Percentiles rank a stretch among this genome's conserved stretches.
Conservation (phyloP, 768 basidiomycete genomes). For the Kwoniella shandongensis region DNA sequence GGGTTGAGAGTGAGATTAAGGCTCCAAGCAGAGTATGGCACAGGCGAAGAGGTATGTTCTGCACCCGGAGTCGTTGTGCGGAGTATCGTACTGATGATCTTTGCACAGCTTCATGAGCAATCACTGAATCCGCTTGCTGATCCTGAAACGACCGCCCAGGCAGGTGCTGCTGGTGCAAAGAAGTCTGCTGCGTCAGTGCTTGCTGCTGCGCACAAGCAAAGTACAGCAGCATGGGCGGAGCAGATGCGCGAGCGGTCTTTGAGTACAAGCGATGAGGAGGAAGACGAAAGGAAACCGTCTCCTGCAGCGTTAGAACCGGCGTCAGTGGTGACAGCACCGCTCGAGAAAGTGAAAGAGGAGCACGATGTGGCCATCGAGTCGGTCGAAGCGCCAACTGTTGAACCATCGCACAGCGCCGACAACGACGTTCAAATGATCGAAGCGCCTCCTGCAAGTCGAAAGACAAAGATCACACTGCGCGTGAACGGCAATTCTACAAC, state of each 20-base stretch:
- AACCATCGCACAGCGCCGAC: no score
- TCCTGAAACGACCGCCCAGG: neutral
- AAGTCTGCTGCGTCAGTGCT: conserved; percentile 18
- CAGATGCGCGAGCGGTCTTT: conserved; percentile 4
- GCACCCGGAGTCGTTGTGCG: no score
- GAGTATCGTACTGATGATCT: neutral
- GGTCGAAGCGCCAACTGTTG: no score
- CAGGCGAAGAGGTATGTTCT: conserved; percentile 29
- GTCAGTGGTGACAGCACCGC: no score
- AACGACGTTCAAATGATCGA: conserved; percentile 4
- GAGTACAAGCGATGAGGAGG: conserved; percentile 9
- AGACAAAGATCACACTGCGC: conserved; percentile 11
- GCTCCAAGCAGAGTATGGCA: conserved; percentile 72
- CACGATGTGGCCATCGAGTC: neutral
- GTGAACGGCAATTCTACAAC: conserved; percentile 1
- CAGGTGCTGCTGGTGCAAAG: neutral
- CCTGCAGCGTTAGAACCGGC: no score
- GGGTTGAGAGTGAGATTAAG: conserved; percentile 83
- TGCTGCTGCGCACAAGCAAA: conserved; percentile 13
- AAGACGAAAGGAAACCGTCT: neutral
- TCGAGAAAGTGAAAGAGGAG: neutral
- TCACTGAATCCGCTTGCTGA: conserved; percentile 39
- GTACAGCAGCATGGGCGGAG: conserved; percentile 11
- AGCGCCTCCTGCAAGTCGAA: conserved; percentile 1
- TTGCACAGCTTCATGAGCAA: conserved; percentile 27